Base-by-base conservation (phyloP, 2,329 filamentous ascomycete genomes). In the Cercospora nicotianae region DNA sequence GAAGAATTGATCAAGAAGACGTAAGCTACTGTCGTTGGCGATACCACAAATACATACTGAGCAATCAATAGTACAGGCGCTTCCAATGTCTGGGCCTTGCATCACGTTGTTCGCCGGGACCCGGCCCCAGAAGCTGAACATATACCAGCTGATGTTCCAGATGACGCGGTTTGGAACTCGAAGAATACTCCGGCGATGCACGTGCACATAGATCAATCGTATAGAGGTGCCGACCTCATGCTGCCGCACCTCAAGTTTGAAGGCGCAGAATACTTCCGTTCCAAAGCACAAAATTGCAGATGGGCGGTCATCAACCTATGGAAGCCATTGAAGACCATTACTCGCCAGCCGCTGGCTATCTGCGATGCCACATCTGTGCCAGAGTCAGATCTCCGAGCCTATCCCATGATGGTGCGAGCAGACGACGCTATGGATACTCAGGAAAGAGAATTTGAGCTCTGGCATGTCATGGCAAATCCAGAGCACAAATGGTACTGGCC, bases 261-360 rank as follows among this genome's bases (percentile, higher is more conserved):
- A 28, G 60, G 61, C 6, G 55, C 55, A 16, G 31, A 26, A 9
- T 12, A 64, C 10, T 10, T 66, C 5, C 28, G 18, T 20, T 39
- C 42, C 4, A 64, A 64, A 13, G 31, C 57, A 12, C 48, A 67
- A 16, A 62, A 18, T 3, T 55, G 67, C 36, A 67, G 69, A 57
- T 64, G 30, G 31, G 68, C 26, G 3, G 66, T 72, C 39, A 70
- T 72, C 60, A 71, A 71, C 48, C 28, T 71, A 10, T 72, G 70
- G 70, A 66, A 64, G n/a, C 70, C 70, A 18, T 26, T 72, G 26
- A 66, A 63, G 26, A 59, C 63, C 7, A 36, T 72, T 16, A 68
- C 36, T 4, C 65, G 67, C 31, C 67, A 70, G 31, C 67, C 68
- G 4, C 64, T 70, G 13, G 68, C 66, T 28, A 39, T 71, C 6